Evolutionary conservation across 2,329 filamentous ascomycete species (phyloP).

Genomic region (Aspergillus fischeri): DNA sequence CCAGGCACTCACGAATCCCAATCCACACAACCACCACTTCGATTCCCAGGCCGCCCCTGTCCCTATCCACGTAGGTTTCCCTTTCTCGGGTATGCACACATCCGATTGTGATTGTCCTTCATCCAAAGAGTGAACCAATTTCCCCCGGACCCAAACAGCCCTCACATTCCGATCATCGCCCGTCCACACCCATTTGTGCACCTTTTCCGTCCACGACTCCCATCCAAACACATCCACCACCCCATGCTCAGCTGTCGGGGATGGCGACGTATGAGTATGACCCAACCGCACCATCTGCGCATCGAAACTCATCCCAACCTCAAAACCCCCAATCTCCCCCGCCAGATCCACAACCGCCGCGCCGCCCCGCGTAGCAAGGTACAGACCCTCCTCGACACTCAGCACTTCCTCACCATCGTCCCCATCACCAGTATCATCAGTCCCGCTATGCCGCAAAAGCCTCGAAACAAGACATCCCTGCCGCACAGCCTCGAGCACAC

Average conservation of each 20-base stretch:
- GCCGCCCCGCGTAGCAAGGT: slow-evolving; percentile 82
- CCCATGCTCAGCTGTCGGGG: slow-evolving; percentile 45
- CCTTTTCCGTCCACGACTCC: slow-evolving; percentile 79
- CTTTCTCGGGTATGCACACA: background rate
- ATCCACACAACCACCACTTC: slow-evolving; percentile 1
- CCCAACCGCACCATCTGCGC: slow-evolving; percentile 72
- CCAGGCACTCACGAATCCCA: slow-evolving; percentile 2
- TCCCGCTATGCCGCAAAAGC: slow-evolving; percentile 40
- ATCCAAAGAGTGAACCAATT: slow-evolving; percentile 62
- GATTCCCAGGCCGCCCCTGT: background rate
- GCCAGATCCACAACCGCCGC: slow-evolving; percentile 74
- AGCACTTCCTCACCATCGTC: slow-evolving; percentile 57
- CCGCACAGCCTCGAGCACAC: slow-evolving; percentile 75
- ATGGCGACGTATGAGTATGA: too few species aligned
- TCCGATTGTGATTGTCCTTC: background rate
- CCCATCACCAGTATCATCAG: too few species aligned
- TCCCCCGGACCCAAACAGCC: slow-evolving; percentile 83
- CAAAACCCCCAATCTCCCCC: slow-evolving; percentile 72
- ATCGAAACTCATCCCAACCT: slow-evolving; percentile 85
- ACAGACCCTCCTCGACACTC: slow-evolving; percentile 80
- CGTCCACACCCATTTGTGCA: slow-evolving; percentile 92
- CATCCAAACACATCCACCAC: slow-evolving; percentile 84
- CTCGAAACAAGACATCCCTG: slow-evolving; percentile 76
- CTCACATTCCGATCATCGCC: slow-evolving; percentile 90
- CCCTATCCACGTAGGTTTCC: background rate